These are phyloP conservation scores for Dispira simplex DNA, from an alignment of 192 early-diverging fungal species.

Conservation along the genomic window DNA sequence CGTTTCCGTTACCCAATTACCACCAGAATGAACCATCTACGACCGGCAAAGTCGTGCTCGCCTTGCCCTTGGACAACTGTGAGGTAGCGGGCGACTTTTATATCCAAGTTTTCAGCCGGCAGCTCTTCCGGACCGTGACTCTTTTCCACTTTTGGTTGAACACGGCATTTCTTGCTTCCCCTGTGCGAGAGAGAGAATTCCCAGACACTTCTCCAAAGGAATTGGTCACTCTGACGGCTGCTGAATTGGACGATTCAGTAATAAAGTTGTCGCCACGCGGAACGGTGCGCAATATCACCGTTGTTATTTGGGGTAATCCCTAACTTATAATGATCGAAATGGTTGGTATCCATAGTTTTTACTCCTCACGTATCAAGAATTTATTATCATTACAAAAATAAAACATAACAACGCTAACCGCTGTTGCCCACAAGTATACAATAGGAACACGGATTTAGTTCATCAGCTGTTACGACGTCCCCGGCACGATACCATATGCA, in stretches of 20 bases:
- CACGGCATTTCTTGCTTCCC: slow-evolving; percentile 16
- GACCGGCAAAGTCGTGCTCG: neutral
- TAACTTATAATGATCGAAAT: neutral
- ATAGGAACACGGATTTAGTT: no score
- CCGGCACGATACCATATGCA: no score
- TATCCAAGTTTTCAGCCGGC: neutral
- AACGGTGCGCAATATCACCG: neutral
- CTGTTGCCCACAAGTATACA: no score
- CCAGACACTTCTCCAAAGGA: neutral
- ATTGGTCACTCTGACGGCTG: neutral
- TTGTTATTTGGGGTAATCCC: neutral
- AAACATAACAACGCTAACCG: no score
- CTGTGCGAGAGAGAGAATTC: neutral
- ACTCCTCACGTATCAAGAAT: no score
- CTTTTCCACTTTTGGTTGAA: slow-evolving; percentile 30
- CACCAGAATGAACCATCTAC: no score
- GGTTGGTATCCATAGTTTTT: neutral
- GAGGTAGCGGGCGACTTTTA: slow-evolving; percentile 6
- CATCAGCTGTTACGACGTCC: no score
- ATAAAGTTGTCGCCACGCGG: neutral
- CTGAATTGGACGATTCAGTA: neutral
- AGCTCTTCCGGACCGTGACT: no score
- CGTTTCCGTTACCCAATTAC: no score
- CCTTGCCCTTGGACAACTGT: neutral
- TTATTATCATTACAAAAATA: no score